Evolutionary conservation across 306 rosid species (phyloP).

Genomic region (Canavalia gladiata): DNA sequence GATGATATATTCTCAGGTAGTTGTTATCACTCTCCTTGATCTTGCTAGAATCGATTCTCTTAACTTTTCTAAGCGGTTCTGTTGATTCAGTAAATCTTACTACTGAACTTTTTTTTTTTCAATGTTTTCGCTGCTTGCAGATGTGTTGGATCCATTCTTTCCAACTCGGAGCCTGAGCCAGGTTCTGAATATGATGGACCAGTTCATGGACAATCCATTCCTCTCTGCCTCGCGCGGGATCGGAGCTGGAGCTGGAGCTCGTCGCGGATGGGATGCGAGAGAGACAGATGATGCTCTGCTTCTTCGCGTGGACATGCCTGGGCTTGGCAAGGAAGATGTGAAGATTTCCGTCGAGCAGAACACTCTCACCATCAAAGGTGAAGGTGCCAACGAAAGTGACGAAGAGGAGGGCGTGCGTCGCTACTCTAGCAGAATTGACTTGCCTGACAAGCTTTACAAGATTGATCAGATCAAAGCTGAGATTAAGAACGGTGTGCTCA

Average conservation of each 20-base stretch:
- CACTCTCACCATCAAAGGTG: constrained; percentile 70
- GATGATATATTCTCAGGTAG: constrained; percentile 56
- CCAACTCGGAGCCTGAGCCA: constrained; percentile 77
- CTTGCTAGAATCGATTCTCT: background rate
- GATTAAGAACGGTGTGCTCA: constrained; percentile 87
- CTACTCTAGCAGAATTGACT: constrained; percentile 67
- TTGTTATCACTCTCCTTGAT: constrained; percentile 33
- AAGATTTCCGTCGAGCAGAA: constrained; percentile 75
- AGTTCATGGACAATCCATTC: constrained; percentile 71
- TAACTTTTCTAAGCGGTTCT: background rate
- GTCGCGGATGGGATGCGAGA: constrained; percentile 77
- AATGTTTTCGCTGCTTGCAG: constrained; percentile 40
- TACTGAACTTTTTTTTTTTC: background rate
- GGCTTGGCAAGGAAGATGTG: constrained; percentile 72
- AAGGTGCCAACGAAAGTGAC: constrained; percentile 58
- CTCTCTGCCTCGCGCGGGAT: constrained; percentile 58
- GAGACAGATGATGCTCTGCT: constrained; percentile 64
- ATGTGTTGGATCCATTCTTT: constrained; percentile 75
- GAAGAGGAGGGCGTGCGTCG: constrained; percentile 52
- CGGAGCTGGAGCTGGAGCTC: constrained; percentile 62
- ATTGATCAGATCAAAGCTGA: constrained; percentile 73
- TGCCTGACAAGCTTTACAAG: constrained; percentile 65
- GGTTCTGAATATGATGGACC: constrained; percentile 83
- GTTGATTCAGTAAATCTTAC: too few relatives aligned
- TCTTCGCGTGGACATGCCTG: constrained; percentile 83